phyloP scores from a whole-genome alignment of 1,284 basidiomycete species.

The Leccinum angustisporum region DNA sequence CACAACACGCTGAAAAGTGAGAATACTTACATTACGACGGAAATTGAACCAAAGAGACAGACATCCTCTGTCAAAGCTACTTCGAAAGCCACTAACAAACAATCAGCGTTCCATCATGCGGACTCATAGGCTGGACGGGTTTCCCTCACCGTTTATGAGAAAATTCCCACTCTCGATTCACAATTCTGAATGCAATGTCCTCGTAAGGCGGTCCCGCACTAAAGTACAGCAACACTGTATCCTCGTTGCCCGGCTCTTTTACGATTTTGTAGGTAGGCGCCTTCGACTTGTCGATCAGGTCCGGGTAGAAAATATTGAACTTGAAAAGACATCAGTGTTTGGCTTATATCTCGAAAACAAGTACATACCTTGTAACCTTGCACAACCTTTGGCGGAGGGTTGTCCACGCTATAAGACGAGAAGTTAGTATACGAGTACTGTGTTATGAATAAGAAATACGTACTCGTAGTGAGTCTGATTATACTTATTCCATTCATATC shows the following conservation, averaged over 20 bases:
- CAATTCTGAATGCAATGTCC: constrained; percentile 97
- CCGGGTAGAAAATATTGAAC: constrained; percentile 96
- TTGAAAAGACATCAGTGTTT: constrained; percentile 32
- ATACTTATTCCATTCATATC: constrained; percentile 99
- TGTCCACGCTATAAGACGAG: constrained; percentile 71
- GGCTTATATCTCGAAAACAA: constrained; percentile 14
- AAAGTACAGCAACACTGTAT: constrained; percentile 92
- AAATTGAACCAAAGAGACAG: constrained; percentile 87
- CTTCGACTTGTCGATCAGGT: constrained; percentile 95
- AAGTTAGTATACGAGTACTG: constrained; percentile 5
- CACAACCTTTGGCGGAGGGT: constrained; percentile 96
- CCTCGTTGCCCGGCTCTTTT: constrained; percentile 89
- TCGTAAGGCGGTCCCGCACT: constrained; percentile 98
- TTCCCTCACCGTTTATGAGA: constrained; percentile 82
- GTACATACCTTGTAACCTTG: constrained; percentile 90
- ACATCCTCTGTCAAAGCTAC: constrained; percentile 85
- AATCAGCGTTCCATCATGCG: constrained; percentile 14
- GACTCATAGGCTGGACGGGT: neutral
- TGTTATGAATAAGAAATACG: constrained; percentile 33
- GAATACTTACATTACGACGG: constrained; percentile 71
- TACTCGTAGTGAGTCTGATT: constrained; percentile 99
- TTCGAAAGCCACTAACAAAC: constrained; percentile 69
- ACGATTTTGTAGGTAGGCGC: constrained; percentile 95
- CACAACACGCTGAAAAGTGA: constrained; percentile 7
- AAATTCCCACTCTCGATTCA: constrained; percentile 98